Base-by-base conservation (phyloP, 176 grass and related monocot genomes). In the Alloteropsis semialata region DNA sequence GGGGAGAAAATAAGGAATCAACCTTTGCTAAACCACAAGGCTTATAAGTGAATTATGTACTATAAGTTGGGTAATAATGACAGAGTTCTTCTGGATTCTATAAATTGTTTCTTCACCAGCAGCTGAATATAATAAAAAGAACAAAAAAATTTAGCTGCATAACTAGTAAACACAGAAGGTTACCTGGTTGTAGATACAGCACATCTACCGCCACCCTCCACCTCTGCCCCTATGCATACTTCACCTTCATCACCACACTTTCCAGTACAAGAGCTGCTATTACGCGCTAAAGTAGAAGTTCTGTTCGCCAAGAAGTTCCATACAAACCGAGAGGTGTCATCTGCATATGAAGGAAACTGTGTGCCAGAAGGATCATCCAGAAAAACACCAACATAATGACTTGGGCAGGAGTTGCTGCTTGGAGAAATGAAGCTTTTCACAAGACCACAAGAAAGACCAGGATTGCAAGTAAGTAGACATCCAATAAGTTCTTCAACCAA, bases 341-440 rank as follows among this genome's bases (percentile, higher is more conserved):
- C 93, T 55, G 91, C 96, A 70, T 95, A 88, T 42, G 28, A 66
- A 41, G 96, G 93, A 69, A 64, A 80, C 13, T 89, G 86, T 14
- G 86, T 89, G 65, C 86, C 81, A 17, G 89, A 71, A 73, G 87
- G 77, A 37, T 68, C 45, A 56, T 93, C 96, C 83, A 82, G 91
- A 76, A 90, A 99, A 88, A 99, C 96, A 70, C 96, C 93, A 81
- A 99, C 96, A 90, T 99, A 99, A 55, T 96, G 96, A 79, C 82
- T 96, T 30, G 96, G 89, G 74, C 91, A 99, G 59, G 72, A 44
- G 41, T 67, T 93, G 61, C 72, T 93, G 61, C 81, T 97, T 39
- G 93, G 77, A 48, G 89, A 90, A 88, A 99, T 93, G 34, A 92
- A 94, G 53, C 61, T 90, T 72, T 85, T 90, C 32, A 75, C 87